phyloP scores from a whole-genome alignment of 768 basidiomycete species.

The Suillus alpinus region DNA sequence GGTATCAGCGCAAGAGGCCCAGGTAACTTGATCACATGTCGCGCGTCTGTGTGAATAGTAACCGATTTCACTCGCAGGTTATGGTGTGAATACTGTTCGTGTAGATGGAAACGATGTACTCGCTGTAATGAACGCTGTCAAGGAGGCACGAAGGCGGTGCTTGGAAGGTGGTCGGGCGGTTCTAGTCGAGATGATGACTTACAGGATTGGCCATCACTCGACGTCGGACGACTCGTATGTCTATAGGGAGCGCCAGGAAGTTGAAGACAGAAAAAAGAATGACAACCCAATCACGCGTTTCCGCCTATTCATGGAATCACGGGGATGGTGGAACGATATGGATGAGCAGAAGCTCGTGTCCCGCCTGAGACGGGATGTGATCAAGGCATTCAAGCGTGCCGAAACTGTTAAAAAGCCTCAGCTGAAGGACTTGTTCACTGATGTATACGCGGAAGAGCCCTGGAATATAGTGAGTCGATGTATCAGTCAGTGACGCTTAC shows the following conservation, averaged over 20 bases:
- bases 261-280: constrained; percentile 87
- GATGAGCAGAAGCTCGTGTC: constrained; percentile 75
- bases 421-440: constrained; percentile 77
- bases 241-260: constrained; percentile 85
- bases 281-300: constrained; percentile 87
- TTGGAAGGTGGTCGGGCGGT: constrained; percentile 80
- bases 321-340: constrained; percentile 78
- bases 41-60: not conserved
- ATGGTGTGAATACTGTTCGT: constrained; percentile 87
- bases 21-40: constrained; percentile 31
- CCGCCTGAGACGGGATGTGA: constrained; percentile 66
- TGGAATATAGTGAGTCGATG: constrained; percentile 71
- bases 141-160: constrained; percentile 68
- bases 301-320: constrained; percentile 78
- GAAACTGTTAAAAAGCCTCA: constrained; percentile 67
- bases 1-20: constrained; percentile 91
- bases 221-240: constrained; percentile 96
- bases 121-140: constrained; percentile 76
- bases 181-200: constrained; percentile 87
- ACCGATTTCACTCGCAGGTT: constrained; percentile 26
- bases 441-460: constrained; percentile 84
- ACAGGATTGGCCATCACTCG: constrained; percentile 92
- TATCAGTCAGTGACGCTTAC: not conserved
- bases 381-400: constrained; percentile 75
- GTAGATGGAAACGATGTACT: constrained; percentile 94